These are phyloP conservation scores for Aspergillus sclerotiicarbonarius DNA, from an alignment of 495 filamentous ascomycete species.

Conservation along the genomic window DNA sequence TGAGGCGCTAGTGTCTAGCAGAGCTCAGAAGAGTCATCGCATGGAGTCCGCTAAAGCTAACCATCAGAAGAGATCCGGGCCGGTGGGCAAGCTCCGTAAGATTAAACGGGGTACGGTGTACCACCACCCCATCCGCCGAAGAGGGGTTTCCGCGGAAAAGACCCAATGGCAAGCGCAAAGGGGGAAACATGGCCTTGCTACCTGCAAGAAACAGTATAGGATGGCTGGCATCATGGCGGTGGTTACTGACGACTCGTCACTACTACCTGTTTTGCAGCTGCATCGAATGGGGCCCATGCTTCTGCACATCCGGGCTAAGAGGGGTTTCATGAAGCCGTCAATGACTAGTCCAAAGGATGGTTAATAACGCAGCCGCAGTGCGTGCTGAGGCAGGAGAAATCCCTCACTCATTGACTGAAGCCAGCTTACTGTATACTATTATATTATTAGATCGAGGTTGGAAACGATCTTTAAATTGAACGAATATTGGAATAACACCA, in stretches of 20 bases:
- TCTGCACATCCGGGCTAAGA: background rate
- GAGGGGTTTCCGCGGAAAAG: conserved; percentile 21
- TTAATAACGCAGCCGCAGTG: conserved; percentile 1
- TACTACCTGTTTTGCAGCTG: background rate
- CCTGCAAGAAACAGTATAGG: background rate
- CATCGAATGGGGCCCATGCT: conserved; percentile 2
- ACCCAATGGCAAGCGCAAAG: conserved; percentile 5
- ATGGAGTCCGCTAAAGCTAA: background rate
- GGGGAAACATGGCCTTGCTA: background rate
- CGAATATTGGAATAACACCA: no score
- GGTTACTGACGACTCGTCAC: background rate
- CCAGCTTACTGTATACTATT: no score
- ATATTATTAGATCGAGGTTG: no score
- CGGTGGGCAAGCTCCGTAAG: background rate
- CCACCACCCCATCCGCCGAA: background rate
- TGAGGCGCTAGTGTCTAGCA: conserved; percentile 2
- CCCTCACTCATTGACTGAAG: background rate
- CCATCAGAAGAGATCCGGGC: background rate
- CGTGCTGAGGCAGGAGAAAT: background rate
- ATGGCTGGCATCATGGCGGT: background rate
- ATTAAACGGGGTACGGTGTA: background rate
- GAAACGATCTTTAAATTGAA: no score
- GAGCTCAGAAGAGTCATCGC: background rate
- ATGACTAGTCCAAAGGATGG: background rate
- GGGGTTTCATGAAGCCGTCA: background rate